Conservation (phyloP, 192 early-diverging fungal species). For the Endogone sp. region DNA sequence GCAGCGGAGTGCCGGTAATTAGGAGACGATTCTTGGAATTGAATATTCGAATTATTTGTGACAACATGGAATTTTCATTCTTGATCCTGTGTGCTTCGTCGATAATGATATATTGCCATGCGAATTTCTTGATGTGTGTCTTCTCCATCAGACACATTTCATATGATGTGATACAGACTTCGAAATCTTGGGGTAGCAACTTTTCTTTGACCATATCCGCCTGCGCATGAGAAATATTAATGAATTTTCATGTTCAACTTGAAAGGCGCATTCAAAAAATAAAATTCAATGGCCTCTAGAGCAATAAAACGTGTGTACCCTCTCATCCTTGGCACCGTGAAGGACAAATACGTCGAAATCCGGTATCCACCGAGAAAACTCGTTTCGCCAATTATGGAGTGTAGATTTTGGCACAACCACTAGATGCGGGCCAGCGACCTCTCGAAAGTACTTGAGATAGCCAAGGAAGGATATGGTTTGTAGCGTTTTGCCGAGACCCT, state of each 20-base stretch:
- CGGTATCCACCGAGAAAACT: constrained; percentile 92
- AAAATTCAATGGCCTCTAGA: not conserved
- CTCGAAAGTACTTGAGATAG: constrained; percentile 82
- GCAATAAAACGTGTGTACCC: constrained; percentile 53
- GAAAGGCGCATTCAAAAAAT: not conserved
- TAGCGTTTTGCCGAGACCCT: constrained; percentile 94
- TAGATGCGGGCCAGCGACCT: constrained; percentile 81
- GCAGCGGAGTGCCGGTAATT: constrained; percentile 94
- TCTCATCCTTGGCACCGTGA: constrained; percentile 83
- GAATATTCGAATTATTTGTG: constrained; percentile 91
- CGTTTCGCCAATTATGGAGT: constrained; percentile 92
- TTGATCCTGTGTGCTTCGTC: constrained; percentile 98
- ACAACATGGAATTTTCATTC: constrained; percentile 96
- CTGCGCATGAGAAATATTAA: constrained; percentile 19
- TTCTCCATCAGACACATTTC: constrained; percentile 96
- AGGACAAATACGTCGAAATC: constrained; percentile 83
- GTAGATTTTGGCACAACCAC: constrained; percentile 97
- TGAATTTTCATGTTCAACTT: constrained; percentile 4
- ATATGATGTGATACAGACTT: constrained; percentile 95
- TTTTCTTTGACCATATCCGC: constrained; percentile 48
- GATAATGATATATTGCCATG: constrained; percentile 90
- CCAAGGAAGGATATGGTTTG: constrained; percentile 97
- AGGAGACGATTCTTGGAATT: constrained; percentile 83
- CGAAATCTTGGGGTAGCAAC: constrained; percentile 65
- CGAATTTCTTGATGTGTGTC: constrained; percentile 72